Conservation (phyloP, 495 filamentous ascomycete species). For the Hyaloscypha variabilis region DNA sequence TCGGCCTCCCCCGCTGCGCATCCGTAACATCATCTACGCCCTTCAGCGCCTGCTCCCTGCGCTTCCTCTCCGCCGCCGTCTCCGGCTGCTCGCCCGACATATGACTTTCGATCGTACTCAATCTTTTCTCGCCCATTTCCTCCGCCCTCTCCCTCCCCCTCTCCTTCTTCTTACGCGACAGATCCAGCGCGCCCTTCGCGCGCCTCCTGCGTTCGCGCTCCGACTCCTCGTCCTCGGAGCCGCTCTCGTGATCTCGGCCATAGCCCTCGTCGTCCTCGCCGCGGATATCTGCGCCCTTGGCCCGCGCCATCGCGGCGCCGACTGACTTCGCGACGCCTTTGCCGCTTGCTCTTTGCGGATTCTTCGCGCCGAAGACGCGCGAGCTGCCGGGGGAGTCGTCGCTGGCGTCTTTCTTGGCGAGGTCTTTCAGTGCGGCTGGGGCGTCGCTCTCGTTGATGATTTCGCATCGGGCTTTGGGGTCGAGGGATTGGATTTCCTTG, state of each 20-base stretch:
- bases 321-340: conserved; percentile 5
- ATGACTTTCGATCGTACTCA: background rate
- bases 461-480: conserved; percentile 73
- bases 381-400: conserved; percentile 18
- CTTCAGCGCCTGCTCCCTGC: conserved; percentile 67
- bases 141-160: background rate
- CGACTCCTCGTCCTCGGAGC: conserved; percentile 52
- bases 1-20: conserved; percentile 35
- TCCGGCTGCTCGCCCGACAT: conserved; percentile 16
- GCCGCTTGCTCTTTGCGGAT: background rate
- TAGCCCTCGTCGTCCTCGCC: conserved; percentile 12
- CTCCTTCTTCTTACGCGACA: background rate
- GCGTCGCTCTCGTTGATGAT: conserved; percentile 69
- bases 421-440: conserved; percentile 55
- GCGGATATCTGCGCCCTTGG: conserved; percentile 17
- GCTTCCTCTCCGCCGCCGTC: conserved; percentile 67
- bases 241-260: background rate
- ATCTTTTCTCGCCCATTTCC: background rate
- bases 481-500: conserved; percentile 75
- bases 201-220: conserved; percentile 69
- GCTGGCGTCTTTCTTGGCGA: conserved; percentile 52
- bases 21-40: conserved; percentile 32
- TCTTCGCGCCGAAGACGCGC: conserved; percentile 23
- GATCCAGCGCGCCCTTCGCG: conserved; percentile 35
- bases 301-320: conserved; percentile 18